phyloP scores from a whole-genome alignment of 495 filamentous ascomycete species.

The Penicillium chermesinum region DNA sequence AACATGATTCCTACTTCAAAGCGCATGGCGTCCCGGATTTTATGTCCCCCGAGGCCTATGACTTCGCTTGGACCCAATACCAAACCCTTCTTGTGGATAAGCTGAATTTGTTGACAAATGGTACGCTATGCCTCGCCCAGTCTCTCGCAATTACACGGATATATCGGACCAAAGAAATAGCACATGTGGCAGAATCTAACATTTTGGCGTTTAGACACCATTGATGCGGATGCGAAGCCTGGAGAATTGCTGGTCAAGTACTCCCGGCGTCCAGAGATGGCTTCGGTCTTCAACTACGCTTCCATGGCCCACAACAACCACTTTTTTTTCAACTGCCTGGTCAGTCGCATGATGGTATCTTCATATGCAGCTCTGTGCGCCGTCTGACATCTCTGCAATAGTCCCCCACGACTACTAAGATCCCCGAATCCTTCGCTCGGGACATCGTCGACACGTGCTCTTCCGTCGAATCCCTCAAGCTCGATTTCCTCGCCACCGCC shows the following conservation, averaged over 20 bases:
- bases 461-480: constrained; percentile 71
- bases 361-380: neutral
- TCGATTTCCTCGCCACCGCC: constrained; percentile 76
- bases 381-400: constrained; percentile 5
- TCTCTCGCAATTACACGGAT: too few relatives aligned
- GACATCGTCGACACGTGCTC: constrained; percentile 64
- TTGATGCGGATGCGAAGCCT: constrained; percentile 49
- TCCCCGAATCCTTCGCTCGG: constrained; percentile 43
- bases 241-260: constrained; percentile 68
- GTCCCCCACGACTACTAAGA: constrained; percentile 46
- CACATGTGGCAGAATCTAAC: neutral
- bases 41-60: constrained; percentile 59
- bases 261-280: constrained; percentile 70
- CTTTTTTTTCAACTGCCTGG: constrained; percentile 79
- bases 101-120: constrained; percentile 67
- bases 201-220: constrained; percentile 38
- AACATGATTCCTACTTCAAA: constrained; percentile 46
- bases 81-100: constrained; percentile 65
- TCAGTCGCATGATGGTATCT: constrained; percentile 23
- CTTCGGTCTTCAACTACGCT: constrained; percentile 87
- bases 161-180: constrained; percentile 3
- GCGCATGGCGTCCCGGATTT: constrained; percentile 62
- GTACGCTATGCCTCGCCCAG: constrained; percentile 44
- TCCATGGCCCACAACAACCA: constrained; percentile 96
- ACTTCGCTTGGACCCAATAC: constrained; percentile 79